Conservation (phyloP, 192 early-diverging fungal species). For the Coemansia sp. region DNA sequence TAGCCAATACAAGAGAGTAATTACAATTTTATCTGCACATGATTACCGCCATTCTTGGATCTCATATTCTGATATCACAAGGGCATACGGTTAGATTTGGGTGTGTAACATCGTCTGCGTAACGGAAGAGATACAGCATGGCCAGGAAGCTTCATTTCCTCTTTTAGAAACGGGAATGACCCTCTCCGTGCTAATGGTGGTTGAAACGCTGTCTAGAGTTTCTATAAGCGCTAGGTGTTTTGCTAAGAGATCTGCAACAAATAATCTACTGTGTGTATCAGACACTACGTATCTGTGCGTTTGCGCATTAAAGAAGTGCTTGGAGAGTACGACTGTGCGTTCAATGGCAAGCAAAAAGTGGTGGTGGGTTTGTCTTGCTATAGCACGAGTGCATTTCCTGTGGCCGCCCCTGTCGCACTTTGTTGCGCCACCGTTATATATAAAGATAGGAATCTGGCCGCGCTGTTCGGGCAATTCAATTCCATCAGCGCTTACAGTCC, state of each 20-base stretch:
- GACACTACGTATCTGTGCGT: neutral
- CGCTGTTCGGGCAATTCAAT: neutral
- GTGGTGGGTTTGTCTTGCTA: neutral
- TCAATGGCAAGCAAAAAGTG: neutral
- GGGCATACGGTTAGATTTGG: too few species aligned
- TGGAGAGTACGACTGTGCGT: neutral
- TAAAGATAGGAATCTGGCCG: neutral
- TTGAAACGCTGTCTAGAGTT: too few species aligned
- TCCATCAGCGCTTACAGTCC: neutral
- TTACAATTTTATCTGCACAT: neutral
- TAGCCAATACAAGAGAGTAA: neutral
- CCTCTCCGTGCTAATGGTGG: too few species aligned
- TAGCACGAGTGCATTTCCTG: neutral
- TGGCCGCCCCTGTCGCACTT: neutral
- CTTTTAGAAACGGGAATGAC: too few species aligned
- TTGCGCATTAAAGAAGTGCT: neutral
- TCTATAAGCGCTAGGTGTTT: too few species aligned
- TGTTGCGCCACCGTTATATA: slow-evolving; percentile 6
- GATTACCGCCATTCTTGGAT: neutral
- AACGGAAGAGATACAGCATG: too few species aligned
- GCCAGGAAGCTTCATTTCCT: too few species aligned
- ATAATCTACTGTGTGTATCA: too few species aligned
- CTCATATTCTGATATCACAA: neutral
- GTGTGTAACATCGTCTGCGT: too few species aligned
- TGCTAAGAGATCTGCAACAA: too few species aligned